phyloP scores from a whole-genome alignment of 768 basidiomycete species.

The Amyloporia xantha region DNA sequence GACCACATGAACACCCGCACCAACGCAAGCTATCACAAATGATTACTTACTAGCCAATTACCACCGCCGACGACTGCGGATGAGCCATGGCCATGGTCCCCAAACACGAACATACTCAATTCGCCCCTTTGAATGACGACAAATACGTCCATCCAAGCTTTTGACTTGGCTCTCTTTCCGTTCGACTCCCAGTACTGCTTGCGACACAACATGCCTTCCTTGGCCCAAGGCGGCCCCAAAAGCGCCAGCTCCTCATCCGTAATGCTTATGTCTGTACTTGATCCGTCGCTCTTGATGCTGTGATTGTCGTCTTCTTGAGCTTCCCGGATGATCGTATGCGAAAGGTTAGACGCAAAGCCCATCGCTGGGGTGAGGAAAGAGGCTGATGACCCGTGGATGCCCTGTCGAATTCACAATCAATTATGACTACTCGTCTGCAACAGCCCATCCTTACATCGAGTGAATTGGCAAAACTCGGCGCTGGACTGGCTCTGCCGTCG shows the following conservation, averaged over 20 bases:
- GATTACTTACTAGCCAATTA: slow-evolving; percentile 86
- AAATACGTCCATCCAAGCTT: slow-evolving; percentile 91
- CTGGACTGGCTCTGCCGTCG: slow-evolving; percentile 89
- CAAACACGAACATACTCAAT: slow-evolving; percentile 94
- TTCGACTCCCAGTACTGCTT: slow-evolving; percentile 91
- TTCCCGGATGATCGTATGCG: slow-evolving; percentile 94
- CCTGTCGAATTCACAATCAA: slow-evolving; percentile 28
- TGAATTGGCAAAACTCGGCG: slow-evolving; percentile 89
- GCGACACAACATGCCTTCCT: slow-evolving; percentile 92
- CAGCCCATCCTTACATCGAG: slow-evolving; percentile 52
- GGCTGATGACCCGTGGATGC: slow-evolving; percentile 53
- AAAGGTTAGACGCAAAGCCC: slow-evolving; percentile 95
- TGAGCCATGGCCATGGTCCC: slow-evolving; percentile 56
- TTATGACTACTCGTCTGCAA: not conserved
- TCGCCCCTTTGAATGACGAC: slow-evolving; percentile 95
- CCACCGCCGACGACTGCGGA: slow-evolving; percentile 83
- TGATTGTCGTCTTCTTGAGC: slow-evolving; percentile 86
- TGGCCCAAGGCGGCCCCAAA: slow-evolving; percentile 96
- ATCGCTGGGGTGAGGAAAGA: slow-evolving; percentile 77
- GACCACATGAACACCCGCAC: not conserved
- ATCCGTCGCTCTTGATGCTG: slow-evolving; percentile 58
- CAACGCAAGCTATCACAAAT: not conserved
- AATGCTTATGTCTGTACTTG: slow-evolving; percentile 73
- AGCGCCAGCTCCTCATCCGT: slow-evolving; percentile 94
- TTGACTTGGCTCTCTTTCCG: slow-evolving; percentile 81